phyloP scores from a whole-genome alignment of 495 filamentous ascomycete species.

The Penicillium coffeae region DNA sequence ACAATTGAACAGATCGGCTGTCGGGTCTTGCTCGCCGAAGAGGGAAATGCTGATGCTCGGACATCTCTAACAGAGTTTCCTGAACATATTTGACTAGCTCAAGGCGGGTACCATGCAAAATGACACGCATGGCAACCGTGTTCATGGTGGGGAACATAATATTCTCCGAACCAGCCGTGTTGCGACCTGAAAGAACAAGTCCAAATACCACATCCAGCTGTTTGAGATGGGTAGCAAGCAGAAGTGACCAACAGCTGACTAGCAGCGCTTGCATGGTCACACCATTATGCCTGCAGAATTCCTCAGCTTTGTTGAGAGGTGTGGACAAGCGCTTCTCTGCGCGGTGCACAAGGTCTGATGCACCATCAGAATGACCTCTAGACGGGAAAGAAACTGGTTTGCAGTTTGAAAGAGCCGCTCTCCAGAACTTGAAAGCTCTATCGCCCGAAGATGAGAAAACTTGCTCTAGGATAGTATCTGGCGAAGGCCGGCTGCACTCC shows the following conservation, averaged over 20 bases:
- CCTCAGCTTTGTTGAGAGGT: slow-evolving; percentile 34
- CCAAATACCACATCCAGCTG: slow-evolving; percentile 69
- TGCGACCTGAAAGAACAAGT: slow-evolving; percentile 62
- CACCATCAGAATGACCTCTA: slow-evolving; percentile 13
- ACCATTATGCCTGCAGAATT: slow-evolving; percentile 49
- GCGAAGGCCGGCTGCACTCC: slow-evolving; percentile 12
- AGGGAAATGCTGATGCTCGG: slow-evolving; percentile 45
- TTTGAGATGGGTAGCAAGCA: slow-evolving; percentile 59
- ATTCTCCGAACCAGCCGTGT: slow-evolving; percentile 64
- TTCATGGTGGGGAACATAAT: slow-evolving; percentile 88
- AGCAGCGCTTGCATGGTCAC: slow-evolving; percentile 74
- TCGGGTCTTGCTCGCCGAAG: slow-evolving; percentile 29
- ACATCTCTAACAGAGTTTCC: slow-evolving; percentile 68
- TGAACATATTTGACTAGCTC: slow-evolving; percentile 41
- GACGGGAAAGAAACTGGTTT: slow-evolving; percentile 18
- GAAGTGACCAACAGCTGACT: slow-evolving; percentile 63
- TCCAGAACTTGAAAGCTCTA: slow-evolving; percentile 36
- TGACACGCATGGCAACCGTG: slow-evolving; percentile 61
- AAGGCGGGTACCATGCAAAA: slow-evolving; percentile 34
- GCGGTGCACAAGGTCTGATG: slow-evolving; percentile 26
- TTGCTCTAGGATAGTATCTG: slow-evolving; percentile 31
- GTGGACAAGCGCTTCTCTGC: slow-evolving; percentile 30
- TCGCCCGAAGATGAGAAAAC: slow-evolving; percentile 22
- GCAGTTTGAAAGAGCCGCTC: slow-evolving; percentile 25
- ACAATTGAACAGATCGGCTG: slow-evolving; percentile 42